phyloP scores from a whole-genome alignment of 305 asterid genomes.

The Fraxinus ornus region DNA sequence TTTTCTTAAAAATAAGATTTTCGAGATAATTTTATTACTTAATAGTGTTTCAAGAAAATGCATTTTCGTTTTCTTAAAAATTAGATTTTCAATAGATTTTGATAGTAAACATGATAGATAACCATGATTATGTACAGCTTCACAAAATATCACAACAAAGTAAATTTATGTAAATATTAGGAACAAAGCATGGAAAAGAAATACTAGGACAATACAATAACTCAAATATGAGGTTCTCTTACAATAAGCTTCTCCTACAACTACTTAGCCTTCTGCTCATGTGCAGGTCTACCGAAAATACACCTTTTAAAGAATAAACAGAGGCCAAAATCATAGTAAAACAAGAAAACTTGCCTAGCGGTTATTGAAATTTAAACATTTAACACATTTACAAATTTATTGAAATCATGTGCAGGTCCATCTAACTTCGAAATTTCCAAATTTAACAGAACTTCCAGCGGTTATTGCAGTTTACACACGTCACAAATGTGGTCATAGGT shows the following conservation, averaged over 20 bases:
- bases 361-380: too few species aligned
- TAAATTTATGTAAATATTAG: neutral
- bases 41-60: neutral
- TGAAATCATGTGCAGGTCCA: too few species aligned
- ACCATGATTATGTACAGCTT: neutral
- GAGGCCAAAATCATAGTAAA: conserved; percentile 15
- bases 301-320: conserved; percentile 20
- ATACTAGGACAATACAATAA: neutral
- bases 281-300: conserved; percentile 13
- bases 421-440: neutral
- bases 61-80: neutral
- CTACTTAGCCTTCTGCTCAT: conserved; percentile 18
- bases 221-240: neutral
- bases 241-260: conserved; percentile 11
- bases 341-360: neutral
- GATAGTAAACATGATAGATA: neutral
- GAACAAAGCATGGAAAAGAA: neutral
- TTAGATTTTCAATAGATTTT: too few species aligned
- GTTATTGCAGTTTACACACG: conserved; percentile 76
- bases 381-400: too few species aligned
- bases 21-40: neutral
- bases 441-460: conserved; percentile 78
- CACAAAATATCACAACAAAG: neutral
- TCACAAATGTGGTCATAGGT: conserved; percentile 87
- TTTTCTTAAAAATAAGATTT: neutral